These are phyloP conservation scores for Diplodia sapinea DNA, from an alignment of 2,329 filamentous ascomycete species.

Conservation along the genomic window DNA sequence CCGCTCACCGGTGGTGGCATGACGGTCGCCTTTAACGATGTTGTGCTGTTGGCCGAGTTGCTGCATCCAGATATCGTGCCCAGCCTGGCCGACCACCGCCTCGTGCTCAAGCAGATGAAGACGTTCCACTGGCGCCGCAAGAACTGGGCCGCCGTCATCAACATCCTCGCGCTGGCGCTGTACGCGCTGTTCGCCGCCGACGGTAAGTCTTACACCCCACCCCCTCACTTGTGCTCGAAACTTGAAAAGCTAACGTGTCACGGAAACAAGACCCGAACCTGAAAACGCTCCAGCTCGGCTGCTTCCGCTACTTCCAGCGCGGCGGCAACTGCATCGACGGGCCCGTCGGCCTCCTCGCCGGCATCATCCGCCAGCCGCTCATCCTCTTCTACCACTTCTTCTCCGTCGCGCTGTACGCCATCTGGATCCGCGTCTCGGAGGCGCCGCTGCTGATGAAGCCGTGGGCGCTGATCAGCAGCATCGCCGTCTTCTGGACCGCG, in stretches of 20 bases:
- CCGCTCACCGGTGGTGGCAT: constrained; percentile 96
- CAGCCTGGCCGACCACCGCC: constrained; percentile 68
- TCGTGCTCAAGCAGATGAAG: constrained; percentile 71
- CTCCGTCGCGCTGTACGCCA: constrained; percentile 83
- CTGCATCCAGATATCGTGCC: constrained; percentile 73
- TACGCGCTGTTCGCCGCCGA: constrained; percentile 91
- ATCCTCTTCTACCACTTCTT: constrained; percentile 94
- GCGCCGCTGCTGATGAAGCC: constrained; percentile 51
- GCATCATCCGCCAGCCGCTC: constrained; percentile 76
- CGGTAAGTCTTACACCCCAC: constrained; percentile 46
- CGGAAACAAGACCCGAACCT: constrained; percentile 66
- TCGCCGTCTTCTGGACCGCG: constrained; percentile 79
- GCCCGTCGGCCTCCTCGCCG: constrained; percentile 80
- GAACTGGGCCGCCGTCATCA: constrained; percentile 82
- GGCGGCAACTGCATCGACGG: constrained; percentile 75
- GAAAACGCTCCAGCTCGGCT: constrained; percentile 81
- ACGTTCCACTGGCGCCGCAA: constrained; percentile 90
- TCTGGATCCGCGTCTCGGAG: constrained; percentile 69
- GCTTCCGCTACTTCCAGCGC: constrained; percentile 87
- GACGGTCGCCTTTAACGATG: constrained; percentile 96
- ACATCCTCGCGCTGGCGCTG: constrained; percentile 94
- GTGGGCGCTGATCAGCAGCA: constrained; percentile 65
- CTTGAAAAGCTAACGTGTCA: neutral
- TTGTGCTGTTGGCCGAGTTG: constrained; percentile 75
- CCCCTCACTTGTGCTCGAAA: neutral